Conservation (phyloP, 2,329 filamentous ascomycete genomes). For the Aspergillus amoenus region DNA sequence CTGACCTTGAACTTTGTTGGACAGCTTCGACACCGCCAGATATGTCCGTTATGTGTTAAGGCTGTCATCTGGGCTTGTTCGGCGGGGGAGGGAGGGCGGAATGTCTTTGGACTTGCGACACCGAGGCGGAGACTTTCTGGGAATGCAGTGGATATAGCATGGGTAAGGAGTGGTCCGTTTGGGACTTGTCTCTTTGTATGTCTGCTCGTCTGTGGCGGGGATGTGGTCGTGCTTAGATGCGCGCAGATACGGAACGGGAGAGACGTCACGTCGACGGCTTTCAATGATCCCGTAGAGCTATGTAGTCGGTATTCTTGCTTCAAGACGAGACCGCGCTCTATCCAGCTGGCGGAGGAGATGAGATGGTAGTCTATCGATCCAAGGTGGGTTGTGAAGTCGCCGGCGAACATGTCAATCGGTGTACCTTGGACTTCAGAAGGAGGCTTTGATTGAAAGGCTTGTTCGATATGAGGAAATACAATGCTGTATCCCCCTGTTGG, state of each 20-base stretch:
- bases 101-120: not conserved
- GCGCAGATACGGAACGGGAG: conserved; percentile 5
- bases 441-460: not conserved
- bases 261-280: not conserved
- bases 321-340: not conserved
- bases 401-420: not conserved
- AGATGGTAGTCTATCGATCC: not conserved
- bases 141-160: not conserved
- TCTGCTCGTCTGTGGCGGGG: not conserved
- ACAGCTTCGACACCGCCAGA: conserved; percentile 1
- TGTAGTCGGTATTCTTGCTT: not conserved
- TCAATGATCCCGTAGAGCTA: not conserved
- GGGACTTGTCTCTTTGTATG: not conserved
- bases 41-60: not conserved
- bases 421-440: not conserved
- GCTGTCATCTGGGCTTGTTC: not conserved
- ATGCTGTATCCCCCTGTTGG: conserved; percentile 2
- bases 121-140: not conserved
- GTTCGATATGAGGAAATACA: not conserved
- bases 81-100: not conserved
- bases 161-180: not conserved
- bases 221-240: not conserved
- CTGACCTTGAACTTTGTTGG: conserved; percentile 1
- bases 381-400: not conserved
- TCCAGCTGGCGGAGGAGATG: not conserved